Evolutionary conservation across 192 early-diverging fungal species (phyloP).

Genomic region (Diversispora eburnea): DNA sequence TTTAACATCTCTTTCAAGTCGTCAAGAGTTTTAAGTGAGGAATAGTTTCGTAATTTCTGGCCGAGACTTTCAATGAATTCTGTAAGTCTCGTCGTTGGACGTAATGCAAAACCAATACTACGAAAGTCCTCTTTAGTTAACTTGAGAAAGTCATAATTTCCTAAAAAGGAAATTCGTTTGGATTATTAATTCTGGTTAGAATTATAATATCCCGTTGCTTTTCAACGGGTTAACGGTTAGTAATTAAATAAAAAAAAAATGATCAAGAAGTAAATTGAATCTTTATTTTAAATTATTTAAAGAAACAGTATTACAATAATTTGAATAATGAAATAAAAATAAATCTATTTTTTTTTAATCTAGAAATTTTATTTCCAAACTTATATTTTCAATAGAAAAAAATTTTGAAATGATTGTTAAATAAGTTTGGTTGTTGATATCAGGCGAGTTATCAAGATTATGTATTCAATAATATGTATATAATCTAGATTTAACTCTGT

Average conservation of each 20-base stretch:
- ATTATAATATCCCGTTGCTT: conserved; percentile 3
- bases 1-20: no score
- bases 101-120: neutral
- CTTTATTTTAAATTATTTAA: neutral
- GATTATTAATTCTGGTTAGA: conserved; percentile 4
- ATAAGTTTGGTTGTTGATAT: conserved; percentile 5
- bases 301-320: neutral
- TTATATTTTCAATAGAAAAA: conserved; percentile 8
- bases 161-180: neutral
- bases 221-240: neutral
- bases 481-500: conserved; percentile 9
- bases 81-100: neutral
- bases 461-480: conserved; percentile 3
- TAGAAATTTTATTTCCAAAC: conserved; percentile 8
- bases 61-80: no score
- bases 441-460: neutral
- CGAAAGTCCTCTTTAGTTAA: neutral
- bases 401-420: conserved; percentile 1
- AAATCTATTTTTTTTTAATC: conserved; percentile 8
- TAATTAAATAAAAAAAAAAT: conserved; percentile 5
- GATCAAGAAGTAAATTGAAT: neutral
- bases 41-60: no score
- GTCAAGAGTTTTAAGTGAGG: no score
- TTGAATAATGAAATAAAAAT: conserved; percentile 12
- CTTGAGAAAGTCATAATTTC: neutral